Evolutionary conservation across 768 basidiomycete species (phyloP).

Genomic region (Mycena metata): DNA sequence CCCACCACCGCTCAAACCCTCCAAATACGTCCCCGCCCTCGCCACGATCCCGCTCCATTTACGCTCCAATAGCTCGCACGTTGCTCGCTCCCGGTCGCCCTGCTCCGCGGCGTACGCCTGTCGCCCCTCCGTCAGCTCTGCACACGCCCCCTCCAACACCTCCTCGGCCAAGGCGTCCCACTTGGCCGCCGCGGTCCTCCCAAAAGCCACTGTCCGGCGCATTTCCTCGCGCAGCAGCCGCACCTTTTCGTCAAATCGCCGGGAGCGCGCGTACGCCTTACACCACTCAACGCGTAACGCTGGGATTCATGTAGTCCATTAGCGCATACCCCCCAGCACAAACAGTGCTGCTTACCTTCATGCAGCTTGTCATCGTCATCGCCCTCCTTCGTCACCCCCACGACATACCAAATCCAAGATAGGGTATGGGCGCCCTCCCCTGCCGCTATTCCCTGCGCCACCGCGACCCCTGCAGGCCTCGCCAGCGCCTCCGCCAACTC

Average conservation of each 20-base stretch:
- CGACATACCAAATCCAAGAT: constrained; percentile 19
- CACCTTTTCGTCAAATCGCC: constrained; percentile 34
- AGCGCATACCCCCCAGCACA: not conserved
- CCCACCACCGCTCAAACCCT: too few species aligned
- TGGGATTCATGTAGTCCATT: not conserved
- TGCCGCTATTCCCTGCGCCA: not conserved
- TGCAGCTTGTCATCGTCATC: not conserved
- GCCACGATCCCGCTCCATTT: constrained; percentile 6
- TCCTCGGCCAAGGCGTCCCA: not conserved
- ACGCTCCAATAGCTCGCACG: not conserved
- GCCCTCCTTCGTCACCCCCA: not conserved
- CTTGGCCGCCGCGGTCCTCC: not conserved
- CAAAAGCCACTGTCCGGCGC: constrained; percentile 21
- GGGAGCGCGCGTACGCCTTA: constrained; percentile 2
- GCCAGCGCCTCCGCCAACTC: too few species aligned
- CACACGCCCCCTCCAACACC: not conserved
- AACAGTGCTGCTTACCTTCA: not conserved
- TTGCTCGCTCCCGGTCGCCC: not conserved
- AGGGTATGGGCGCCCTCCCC: constrained; percentile 11
- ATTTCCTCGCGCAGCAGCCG: constrained; percentile 38
- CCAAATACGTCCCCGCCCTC: too few species aligned
- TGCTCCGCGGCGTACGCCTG: constrained; percentile 9
- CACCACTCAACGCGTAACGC: not conserved
- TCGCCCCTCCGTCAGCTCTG: constrained; percentile 2
- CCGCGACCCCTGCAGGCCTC: not conserved